Evolutionary conservation across 257 asterid genomes (phyloP).

Genomic region (Solanum sejunctum): DNA sequence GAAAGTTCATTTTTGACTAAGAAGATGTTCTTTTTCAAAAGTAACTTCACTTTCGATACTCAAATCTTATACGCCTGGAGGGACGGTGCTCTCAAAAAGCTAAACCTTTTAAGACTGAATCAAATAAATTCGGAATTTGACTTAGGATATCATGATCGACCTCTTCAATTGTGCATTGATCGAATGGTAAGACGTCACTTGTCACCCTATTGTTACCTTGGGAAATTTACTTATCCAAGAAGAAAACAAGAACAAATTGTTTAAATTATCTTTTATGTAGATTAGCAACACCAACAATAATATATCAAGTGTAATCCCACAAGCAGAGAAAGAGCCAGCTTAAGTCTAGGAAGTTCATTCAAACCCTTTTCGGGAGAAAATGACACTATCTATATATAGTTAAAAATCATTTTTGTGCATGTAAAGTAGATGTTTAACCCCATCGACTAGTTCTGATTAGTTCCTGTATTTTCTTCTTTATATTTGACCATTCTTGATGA

Average conservation of each 20-base stretch:
- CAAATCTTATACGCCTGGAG: no score
- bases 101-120: no score
- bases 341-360: background rate
- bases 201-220: background rate
- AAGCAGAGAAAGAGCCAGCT: background rate
- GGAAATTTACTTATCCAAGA: background rate
- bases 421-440: background rate
- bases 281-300: background rate
- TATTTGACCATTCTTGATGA: background rate
- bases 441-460: no score
- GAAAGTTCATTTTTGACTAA: background rate
- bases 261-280: background rate
- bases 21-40: background rate
- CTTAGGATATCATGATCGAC: no score
- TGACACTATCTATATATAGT: no score
- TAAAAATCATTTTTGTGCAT: no score
- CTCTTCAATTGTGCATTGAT: no score
- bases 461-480: background rate
- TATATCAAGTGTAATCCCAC: background rate
- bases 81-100: no score
- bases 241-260: background rate
- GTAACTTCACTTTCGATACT: no score
- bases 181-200: background rate
- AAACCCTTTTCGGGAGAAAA: no score
- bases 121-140: no score